Evolutionary conservation across 2,329 filamentous ascomycete genomes (phyloP), one percentile per base, ranked within the genome.

Genomic region (Phialocephala subalpina): DNA sequence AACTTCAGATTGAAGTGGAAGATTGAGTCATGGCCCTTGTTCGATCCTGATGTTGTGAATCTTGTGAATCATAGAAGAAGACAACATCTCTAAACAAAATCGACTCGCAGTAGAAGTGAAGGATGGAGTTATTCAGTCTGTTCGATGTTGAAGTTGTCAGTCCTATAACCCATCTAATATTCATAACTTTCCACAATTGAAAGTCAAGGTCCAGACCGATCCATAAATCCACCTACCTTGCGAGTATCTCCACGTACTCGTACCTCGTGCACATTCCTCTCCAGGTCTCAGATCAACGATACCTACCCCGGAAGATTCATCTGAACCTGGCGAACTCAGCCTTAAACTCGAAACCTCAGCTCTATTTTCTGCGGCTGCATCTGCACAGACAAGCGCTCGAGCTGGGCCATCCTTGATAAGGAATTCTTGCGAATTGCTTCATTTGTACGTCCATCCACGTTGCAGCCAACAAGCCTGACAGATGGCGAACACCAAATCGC

Each of bases 381-480:
- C 16, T 47, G 42, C 42, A 47, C n/a, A 49, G 45, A 49, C 45
- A 49, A 25, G n/a, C 45, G 45, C 45, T 49, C 22, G 22, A 14
- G 25, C n/a, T 25, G 9, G 2, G 55, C 6, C 35, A 57, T 38
- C 55, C 18, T n/a, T 57, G 58, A 53, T 22, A 45, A 53, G 58
- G 27, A 61, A 61, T 29, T 18, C 29, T 61, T 61, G 58, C 58
- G 58, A 61, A 61, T 61, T 16, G 16, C 58, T 61, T 53, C 45
- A 60, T 49, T 20, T 35, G n/a, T 49, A 47, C 38, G 40, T 60
- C 58, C 49, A 40, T 60, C 49, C 40, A 9, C 58, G 14, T 6
- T 52, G 12, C 38, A n/a, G 18, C 12, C 38, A 33, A 33, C 29
- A 9, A 33, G 29, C 29, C 4, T 33, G 29, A 33, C 29, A 11